Conservation (phyloP, 169 alveolate genomes). For the Babesia bigemina region DNA sequence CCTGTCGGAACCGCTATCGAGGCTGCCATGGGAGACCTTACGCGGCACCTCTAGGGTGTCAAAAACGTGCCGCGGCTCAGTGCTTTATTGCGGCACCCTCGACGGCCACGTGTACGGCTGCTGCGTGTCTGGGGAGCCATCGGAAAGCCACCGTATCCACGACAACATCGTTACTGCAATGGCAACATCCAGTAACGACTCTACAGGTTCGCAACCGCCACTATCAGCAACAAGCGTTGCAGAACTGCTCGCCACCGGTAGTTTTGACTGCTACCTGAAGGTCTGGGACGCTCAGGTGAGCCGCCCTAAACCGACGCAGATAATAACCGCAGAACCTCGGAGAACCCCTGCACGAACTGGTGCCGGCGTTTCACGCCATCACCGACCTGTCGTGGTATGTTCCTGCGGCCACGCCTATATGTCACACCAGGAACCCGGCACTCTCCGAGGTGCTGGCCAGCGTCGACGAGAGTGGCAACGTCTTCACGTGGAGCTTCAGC, state of each 20-base stretch:
- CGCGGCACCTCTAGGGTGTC: not conserved
- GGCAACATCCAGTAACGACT: not conserved
- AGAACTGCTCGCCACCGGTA: slow-evolving; percentile 13
- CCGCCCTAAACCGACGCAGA: not conserved
- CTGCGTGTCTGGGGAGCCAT: not conserved
- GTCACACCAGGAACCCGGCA: slow-evolving; percentile 1
- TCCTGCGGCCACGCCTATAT: not conserved
- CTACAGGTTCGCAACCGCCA: not conserved
- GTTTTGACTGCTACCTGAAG: slow-evolving; percentile 15
- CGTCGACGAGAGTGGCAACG: slow-evolving; percentile 20
- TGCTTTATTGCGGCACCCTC: slow-evolving; percentile 8
- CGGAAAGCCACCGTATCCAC: not conserved
- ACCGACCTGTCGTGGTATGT: slow-evolving; percentile 14
- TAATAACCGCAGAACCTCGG: not conserved
- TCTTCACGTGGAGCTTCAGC: slow-evolving; percentile 4
- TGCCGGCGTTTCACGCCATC: not conserved
- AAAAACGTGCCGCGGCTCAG: not conserved
- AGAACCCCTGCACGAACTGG: slow-evolving; percentile 1
- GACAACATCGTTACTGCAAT: not conserved
- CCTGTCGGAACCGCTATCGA: slow-evolving; percentile 12
- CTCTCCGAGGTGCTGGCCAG: slow-evolving; percentile 12
- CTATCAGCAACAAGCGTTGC: not conserved
- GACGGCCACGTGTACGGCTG: slow-evolving; percentile 9
- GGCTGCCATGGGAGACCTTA: not conserved
- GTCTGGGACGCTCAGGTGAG: slow-evolving; percentile 18